These are phyloP conservation scores for Trametes gibbosa DNA, from an alignment of 768 basidiomycete genomes.

Conservation along the genomic window DNA sequence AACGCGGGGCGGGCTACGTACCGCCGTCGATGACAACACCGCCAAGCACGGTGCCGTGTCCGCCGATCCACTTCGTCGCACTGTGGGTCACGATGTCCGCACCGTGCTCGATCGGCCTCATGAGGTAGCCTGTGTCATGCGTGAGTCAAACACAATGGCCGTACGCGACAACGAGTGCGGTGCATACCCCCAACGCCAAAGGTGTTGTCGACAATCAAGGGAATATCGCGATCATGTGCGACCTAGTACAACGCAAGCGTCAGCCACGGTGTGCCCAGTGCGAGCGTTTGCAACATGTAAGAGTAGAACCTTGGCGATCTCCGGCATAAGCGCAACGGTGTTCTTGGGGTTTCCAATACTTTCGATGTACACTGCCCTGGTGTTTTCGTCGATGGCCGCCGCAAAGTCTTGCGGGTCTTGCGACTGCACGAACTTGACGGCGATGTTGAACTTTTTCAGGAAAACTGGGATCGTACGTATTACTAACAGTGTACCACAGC, in stretches of 20 bases:
- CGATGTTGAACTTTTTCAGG: slow-evolving; percentile 67
- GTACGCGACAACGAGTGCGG: no score
- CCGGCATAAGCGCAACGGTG: slow-evolving; percentile 61
- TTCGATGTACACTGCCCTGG: slow-evolving; percentile 75
- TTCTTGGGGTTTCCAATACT: slow-evolving; percentile 78
- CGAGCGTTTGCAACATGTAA: neutral
- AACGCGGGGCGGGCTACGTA: slow-evolving; percentile 22
- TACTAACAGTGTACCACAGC: neutral
- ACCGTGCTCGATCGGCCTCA: slow-evolving; percentile 68
- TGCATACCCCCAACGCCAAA: slow-evolving; percentile 66
- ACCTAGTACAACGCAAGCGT: slow-evolving; percentile 39
- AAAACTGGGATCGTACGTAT: slow-evolving; percentile 40
- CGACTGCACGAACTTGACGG: slow-evolving; percentile 61
- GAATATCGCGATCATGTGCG: slow-evolving; percentile 69
- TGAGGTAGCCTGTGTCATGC: slow-evolving; percentile 48
- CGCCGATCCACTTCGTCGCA: slow-evolving; percentile 85
- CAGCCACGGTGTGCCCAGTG: neutral
- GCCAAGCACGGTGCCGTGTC: slow-evolving; percentile 76
- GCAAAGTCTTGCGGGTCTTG: slow-evolving; percentile 56
- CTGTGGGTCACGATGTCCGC: slow-evolving; percentile 81
- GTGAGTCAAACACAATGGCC: no score
- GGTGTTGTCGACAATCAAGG: slow-evolving; percentile 80
- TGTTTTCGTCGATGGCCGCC: slow-evolving; percentile 71
- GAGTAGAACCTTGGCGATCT: slow-evolving; percentile 56
- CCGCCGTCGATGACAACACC: slow-evolving; percentile 76